phyloP scores from a whole-genome alignment of 768 basidiomycete genomes.

The Russula griseocarnosa region DNA sequence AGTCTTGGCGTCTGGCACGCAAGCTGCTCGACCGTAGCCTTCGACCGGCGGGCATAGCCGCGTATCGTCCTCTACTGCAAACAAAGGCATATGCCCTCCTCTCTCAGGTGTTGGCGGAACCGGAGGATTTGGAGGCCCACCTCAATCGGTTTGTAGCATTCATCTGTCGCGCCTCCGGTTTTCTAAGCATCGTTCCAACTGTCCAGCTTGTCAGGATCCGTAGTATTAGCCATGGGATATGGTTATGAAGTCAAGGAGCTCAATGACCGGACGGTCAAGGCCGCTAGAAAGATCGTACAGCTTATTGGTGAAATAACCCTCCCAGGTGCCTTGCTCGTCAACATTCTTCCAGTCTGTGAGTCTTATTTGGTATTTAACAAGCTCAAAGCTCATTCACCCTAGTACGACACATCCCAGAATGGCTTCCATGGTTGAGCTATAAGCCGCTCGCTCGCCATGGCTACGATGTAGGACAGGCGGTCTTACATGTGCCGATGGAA shows the following conservation, averaged over 20 bases:
- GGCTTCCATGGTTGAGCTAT: conserved; percentile 16
- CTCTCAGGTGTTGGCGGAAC: background rate
- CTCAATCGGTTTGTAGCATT: background rate
- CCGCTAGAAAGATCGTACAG: background rate
- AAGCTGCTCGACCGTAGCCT: conserved; percentile 8
- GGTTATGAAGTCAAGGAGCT: conserved; percentile 8
- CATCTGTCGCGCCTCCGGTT: no score
- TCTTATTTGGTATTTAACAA: no score
- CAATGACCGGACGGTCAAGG: background rate
- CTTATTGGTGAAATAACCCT: background rate
- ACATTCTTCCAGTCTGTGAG: conserved; percentile 1
- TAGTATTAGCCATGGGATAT: conserved; percentile 3
- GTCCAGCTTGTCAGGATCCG: conserved; percentile 2
- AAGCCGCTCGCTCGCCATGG: conserved; percentile 9
- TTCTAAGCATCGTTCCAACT: background rate
- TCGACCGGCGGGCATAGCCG: background rate
- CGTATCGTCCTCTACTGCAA: background rate
- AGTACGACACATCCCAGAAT: conserved; percentile 16
- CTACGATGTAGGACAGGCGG: background rate
- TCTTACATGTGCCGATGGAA: background rate
- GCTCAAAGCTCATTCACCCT: background rate
- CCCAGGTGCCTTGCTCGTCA: conserved; percentile 7
- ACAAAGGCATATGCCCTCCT: background rate
- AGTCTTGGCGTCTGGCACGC: conserved; percentile 1
- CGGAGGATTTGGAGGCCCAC: background rate